A percentile compares a stretch with the other conserved stretches of the same genome.
phyloP scores from a whole-genome alignment of 31 red algal genomes.

The Endocladia muricata region DNA sequence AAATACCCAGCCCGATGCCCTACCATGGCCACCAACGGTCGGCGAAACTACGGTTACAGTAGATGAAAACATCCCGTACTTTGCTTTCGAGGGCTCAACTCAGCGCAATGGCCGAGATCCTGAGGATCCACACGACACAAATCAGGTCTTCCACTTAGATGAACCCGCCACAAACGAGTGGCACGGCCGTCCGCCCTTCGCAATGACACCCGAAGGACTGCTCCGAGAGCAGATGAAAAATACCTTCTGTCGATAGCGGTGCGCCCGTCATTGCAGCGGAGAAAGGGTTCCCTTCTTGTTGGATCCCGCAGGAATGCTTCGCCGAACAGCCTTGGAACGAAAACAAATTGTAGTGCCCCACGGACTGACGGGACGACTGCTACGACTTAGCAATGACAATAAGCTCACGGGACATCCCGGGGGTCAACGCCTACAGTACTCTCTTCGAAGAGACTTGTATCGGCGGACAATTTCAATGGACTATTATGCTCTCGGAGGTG shows the following conservation, averaged over 20 bases:
- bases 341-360: constrained; percentile 14
- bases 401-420: background rate
- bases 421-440: background rate
- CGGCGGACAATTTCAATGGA: constrained; percentile 15
- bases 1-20: constrained; percentile 6
- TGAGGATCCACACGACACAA: background rate
- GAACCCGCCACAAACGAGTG: background rate
- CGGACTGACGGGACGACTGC: background rate
- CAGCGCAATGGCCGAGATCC: background rate
- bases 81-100: background rate
- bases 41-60: background rate
- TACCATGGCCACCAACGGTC: background rate
- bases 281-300: constrained; percentile 2
- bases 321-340: background rate
- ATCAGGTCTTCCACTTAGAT: background rate
- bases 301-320: background rate
- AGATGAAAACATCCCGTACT: too few species aligned
- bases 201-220: background rate
- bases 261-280: background rate
- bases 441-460: constrained; percentile 11
- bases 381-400: constrained; percentile 12
- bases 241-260: background rate
- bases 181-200: background rate
- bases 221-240: constrained; percentile 1
- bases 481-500: background rate